Percentiles rank a stretch among this genome's conserved stretches.
phyloP scores from a whole-genome alignment of 148 eudicot species.

The Silene latifolia region DNA sequence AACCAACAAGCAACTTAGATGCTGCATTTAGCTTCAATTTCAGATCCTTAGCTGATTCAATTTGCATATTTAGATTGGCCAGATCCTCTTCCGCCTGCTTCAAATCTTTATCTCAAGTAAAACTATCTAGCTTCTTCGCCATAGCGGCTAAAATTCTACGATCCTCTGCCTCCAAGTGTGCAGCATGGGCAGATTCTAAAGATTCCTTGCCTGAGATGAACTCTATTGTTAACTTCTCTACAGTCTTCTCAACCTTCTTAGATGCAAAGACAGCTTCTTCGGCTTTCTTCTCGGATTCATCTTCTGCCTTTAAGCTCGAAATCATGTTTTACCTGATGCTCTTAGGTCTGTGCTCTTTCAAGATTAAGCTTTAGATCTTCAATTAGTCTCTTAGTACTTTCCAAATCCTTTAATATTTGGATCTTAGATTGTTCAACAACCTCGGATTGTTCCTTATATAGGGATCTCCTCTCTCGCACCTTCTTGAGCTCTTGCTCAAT shows the following conservation, averaged over 20 bases:
- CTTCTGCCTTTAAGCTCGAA: constrained; percentile 43
- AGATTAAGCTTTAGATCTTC: constrained; percentile 83
- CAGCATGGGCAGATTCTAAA: constrained; percentile 78
- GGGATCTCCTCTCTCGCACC: constrained; percentile 68
- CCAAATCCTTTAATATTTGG: constrained; percentile 57
- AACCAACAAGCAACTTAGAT: constrained; percentile 42
- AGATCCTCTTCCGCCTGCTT: constrained; percentile 79
- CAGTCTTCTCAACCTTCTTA: constrained; percentile 24
- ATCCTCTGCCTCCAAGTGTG: constrained; percentile 89
- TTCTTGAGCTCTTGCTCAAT: constrained; percentile 65
- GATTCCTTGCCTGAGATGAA: constrained; percentile 68
- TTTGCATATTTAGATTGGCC: constrained; percentile 51
- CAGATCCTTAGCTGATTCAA: constrained; percentile 58
- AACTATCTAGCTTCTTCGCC: constrained; percentile 76
- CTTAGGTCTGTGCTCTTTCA: constrained; percentile 29
- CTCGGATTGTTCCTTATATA: constrained; percentile 54
- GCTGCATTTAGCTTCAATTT: constrained; percentile 62
- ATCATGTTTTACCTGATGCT: constrained; percentile 88
- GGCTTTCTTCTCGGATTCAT: constrained; percentile 33
- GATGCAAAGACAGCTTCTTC: constrained; percentile 57
- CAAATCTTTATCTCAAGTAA: constrained; percentile 73
- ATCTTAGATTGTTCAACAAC: constrained; percentile 69
- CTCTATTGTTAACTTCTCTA: constrained; percentile 80
- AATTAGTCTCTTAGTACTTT: too few species aligned
- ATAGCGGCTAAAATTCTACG: constrained; percentile 78